Percentiles rank a stretch among this genome's conserved stretches.
Conservation (phyloP, 352 stramenopile genomes). For the Aphanomyces euteiches region DNA sequence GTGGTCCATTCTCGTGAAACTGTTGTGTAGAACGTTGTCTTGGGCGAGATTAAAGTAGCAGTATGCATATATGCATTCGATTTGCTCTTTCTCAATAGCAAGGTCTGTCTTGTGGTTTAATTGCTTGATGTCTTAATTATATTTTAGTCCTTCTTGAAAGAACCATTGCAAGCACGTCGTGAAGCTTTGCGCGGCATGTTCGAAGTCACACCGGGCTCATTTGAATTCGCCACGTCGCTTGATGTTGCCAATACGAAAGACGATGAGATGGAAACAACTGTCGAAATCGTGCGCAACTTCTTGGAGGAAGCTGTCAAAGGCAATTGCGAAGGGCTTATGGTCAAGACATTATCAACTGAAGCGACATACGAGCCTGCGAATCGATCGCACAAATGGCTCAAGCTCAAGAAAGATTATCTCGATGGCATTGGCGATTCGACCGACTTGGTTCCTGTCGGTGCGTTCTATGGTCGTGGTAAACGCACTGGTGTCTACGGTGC, state of each 20-base stretch:
- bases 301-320: constrained; percentile 92
- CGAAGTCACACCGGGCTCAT: constrained; percentile 87
- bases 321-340: constrained; percentile 97
- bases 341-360: constrained; percentile 98
- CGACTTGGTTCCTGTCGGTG: constrained; percentile 98
- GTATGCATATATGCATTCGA: constrained; percentile 98
- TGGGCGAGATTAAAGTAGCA: constrained; percentile 87
- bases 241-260: constrained; percentile 79
- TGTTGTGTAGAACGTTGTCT: constrained; percentile 54
- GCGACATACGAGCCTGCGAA: constrained; percentile 97
- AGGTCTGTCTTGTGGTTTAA: constrained; percentile 29
- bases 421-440: constrained; percentile 97
- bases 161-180: constrained; percentile 87
- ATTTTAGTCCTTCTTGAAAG: constrained; percentile 86
- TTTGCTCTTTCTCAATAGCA: constrained; percentile 97
- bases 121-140: neutral
- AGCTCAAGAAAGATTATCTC: constrained; percentile 99
- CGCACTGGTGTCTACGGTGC: constrained; percentile 96
- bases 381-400: constrained; percentile 99
- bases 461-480: constrained; percentile 95
- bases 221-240: constrained; percentile 92
- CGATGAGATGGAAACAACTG: constrained; percentile 82
- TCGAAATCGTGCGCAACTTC: constrained; percentile 88
- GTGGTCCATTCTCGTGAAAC: neutral
- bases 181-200: constrained; percentile 91